Percentiles rank a stretch among this genome's conserved stretches.
phyloP scores from a whole-genome alignment of 2,329 filamentous ascomycete species.

The Microsporum audouinii region DNA sequence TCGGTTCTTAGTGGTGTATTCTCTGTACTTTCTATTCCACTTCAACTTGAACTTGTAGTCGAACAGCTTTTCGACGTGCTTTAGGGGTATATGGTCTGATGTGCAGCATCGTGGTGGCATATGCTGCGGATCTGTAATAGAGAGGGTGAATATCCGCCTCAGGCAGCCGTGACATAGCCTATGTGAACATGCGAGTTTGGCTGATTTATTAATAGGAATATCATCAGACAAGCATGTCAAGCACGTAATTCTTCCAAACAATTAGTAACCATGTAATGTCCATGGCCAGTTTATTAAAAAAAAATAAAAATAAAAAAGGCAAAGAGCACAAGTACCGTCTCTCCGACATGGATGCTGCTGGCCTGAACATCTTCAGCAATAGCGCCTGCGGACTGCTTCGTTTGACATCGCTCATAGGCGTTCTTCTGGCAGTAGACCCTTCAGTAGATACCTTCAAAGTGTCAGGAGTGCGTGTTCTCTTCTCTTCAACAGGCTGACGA shows the following conservation, averaged over 20 bases:
- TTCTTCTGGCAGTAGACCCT: not conserved
- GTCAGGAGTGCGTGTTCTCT: not conserved
- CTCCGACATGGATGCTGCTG: not conserved
- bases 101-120: slow-evolving; percentile 82
- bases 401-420: not conserved
- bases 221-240: slow-evolving; percentile 60
- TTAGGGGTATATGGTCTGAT: slow-evolving; percentile 58
- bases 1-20: slow-evolving; percentile 61
- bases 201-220: slow-evolving; percentile 50
- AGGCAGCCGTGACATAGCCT: slow-evolving; percentile 71
- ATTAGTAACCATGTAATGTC: not conserved
- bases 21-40: slow-evolving; percentile 72
- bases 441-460: too few relatives aligned
- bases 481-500: not conserved
- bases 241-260: slow-evolving; percentile 51
- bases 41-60: slow-evolving; percentile 59
- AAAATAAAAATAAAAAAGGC: slow-evolving; percentile 8
- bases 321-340: slow-evolving; percentile 7
- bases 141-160: slow-evolving; percentile 61
- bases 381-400: not conserved
- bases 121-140: slow-evolving; percentile 61
- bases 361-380: not conserved
- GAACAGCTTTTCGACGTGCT: slow-evolving; percentile 66
- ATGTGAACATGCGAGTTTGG: slow-evolving; percentile 66
- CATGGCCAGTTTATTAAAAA: too few relatives aligned